Percentiles rank a stretch among this genome's conserved stretches.
Conservation (phyloP, 345 rosid species). For the Euclidium syriacum region DNA sequence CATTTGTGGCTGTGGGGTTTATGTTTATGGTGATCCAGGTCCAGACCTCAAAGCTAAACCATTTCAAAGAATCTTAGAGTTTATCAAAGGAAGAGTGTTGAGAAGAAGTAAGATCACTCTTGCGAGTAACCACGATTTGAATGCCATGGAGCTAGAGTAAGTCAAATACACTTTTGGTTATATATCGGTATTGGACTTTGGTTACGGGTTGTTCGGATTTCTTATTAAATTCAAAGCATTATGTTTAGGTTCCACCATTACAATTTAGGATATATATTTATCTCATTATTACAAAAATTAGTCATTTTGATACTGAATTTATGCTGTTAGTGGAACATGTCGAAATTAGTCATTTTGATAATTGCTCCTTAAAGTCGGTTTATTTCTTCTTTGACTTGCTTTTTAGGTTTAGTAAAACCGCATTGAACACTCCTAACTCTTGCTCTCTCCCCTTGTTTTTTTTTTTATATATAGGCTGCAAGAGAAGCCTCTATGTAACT, state of each 20-base stretch:
- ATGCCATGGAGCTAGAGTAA: conserved; percentile 70
- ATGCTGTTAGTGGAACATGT: no score
- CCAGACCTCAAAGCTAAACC: conserved; percentile 16
- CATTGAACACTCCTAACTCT: background rate
- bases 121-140: conserved; percentile 31
- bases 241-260: no score
- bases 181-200: background rate
- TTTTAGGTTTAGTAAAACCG: background rate
- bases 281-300: no score
- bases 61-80: conserved; percentile 22
- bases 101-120: conserved; percentile 38
- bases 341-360: no score
- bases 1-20: conserved; percentile 53
- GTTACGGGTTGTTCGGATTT: background rate
- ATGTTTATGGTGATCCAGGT: conserved; percentile 33
- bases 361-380: no score
- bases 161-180: conserved; percentile 21
- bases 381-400: background rate
- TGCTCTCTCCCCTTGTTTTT: background rate
- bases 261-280: no score
- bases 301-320: no score
- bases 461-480: conserved; percentile 48
- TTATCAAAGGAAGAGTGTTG: conserved; percentile 34
- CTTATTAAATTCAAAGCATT: no score
- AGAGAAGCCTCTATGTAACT: conserved; percentile 65